phyloP scores from a whole-genome alignment of 2,329 filamentous ascomycete genomes.

The Xylariomycetidae sp. region DNA sequence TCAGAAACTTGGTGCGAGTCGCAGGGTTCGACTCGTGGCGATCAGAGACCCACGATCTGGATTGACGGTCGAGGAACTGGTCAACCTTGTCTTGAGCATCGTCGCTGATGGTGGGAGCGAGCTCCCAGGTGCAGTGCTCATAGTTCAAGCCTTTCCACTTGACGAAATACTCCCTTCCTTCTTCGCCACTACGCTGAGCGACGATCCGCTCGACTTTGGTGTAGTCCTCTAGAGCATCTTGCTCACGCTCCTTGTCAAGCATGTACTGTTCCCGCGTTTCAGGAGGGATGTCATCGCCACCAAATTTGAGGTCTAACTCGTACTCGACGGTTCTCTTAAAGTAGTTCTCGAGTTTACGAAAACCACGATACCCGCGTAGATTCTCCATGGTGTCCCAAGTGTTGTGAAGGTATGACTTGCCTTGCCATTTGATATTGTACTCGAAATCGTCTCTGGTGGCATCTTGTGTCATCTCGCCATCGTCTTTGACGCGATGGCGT shows the following conservation, averaged over 20 bases:
- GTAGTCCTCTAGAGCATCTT: conserved; percentile 84
- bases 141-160: conserved; percentile 97
- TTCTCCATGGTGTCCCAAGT: conserved; percentile 84
- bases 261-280: conserved; percentile 92
- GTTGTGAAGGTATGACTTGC: conserved; percentile 89
- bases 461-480: conserved; percentile 53
- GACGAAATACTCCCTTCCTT: conserved; percentile 82
- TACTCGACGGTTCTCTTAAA: conserved; percentile 76
- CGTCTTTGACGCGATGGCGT: conserved; percentile 76
- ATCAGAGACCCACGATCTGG: conserved; percentile 76
- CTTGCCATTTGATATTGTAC: conserved; percentile 94
- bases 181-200: conserved; percentile 72
- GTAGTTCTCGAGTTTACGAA: conserved; percentile 91
- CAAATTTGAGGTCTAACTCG: conserved; percentile 72
- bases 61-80: conserved; percentile 78
- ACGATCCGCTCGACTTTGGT: conserved; percentile 93
- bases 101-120: conserved; percentile 66
- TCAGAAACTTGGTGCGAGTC: conserved; percentile 70
- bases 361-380: conserved; percentile 73
- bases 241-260: conserved; percentile 87
- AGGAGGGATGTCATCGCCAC: conserved; percentile 68
- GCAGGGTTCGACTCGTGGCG: conserved; percentile 69
- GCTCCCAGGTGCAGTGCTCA: conserved; percentile 93
- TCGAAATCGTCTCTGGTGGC: conserved; percentile 73
- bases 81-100: conserved; percentile 88